Percentiles rank a stretch among this genome's conserved stretches.
Evolutionary conservation across 2,329 filamentous ascomycete species (phyloP).

Genomic region (Aspergillus pseudotamarii): DNA sequence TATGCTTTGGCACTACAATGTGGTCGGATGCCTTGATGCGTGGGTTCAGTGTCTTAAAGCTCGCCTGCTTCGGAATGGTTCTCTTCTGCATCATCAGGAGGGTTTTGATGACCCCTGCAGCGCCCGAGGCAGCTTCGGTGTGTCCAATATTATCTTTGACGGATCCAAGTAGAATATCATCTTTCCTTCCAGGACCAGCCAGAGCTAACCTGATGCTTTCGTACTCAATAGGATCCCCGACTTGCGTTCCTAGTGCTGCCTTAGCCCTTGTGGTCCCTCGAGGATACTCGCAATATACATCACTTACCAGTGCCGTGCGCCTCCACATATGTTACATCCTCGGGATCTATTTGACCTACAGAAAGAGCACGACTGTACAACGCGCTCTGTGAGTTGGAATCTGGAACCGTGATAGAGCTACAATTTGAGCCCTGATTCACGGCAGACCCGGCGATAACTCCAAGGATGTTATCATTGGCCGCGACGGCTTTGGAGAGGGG

Average conservation of each 20-base stretch:
- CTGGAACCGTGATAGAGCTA: constrained; percentile 19
- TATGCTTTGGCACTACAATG: too few species aligned
- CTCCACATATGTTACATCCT: constrained; percentile 32
- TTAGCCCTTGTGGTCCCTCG: too few species aligned
- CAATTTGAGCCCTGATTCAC: constrained; percentile 36
- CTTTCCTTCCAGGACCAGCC: too few species aligned
- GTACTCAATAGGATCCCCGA: constrained; percentile 32
- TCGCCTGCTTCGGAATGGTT: constrained; percentile 33
- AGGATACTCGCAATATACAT: too few species aligned
- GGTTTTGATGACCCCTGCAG: constrained; percentile 32
- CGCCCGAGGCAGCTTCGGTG: constrained; percentile 35
- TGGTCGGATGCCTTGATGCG: too few species aligned
- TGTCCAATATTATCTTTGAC: constrained; percentile 40
- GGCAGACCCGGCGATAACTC: constrained; percentile 34
- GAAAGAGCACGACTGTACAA: constrained; percentile 30
- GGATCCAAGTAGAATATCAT: constrained; percentile 23
- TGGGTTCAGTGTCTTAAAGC: constrained; percentile 26
- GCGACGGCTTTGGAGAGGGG: constrained; percentile 47
- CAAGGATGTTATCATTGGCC: constrained; percentile 50
- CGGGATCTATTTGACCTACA: constrained; percentile 19
- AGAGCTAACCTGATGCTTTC: constrained; percentile 15
- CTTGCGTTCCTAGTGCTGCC: constrained; percentile 15
- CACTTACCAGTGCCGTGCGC: constrained; percentile 34
- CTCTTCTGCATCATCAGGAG: constrained; percentile 32
- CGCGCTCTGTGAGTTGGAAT: constrained; percentile 22